Evolutionary conservation across 2,329 filamentous ascomycete species (phyloP).

Genomic region (Monosporascus sp.): DNA sequence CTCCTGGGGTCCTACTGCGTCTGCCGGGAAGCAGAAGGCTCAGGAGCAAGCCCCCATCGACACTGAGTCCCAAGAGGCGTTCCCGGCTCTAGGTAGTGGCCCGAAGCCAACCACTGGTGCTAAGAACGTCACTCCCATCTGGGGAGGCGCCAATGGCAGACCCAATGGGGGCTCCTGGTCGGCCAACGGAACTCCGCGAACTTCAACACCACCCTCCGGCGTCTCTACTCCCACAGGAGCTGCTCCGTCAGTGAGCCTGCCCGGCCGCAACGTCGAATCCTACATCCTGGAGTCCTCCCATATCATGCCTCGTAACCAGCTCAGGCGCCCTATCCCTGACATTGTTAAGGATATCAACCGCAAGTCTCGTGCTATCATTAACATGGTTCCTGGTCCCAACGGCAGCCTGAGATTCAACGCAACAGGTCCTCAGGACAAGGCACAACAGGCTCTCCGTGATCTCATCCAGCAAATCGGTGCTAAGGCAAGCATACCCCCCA

Average conservation of each 20-base stretch:
- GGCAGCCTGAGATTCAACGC: constrained; percentile 78
- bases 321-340: constrained; percentile 81
- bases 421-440: constrained; percentile 75
- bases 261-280: constrained; percentile 75
- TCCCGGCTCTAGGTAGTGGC: constrained; percentile 75
- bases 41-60: constrained; percentile 55
- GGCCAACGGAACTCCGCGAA: constrained; percentile 51
- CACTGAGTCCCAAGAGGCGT: constrained; percentile 82
- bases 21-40: constrained; percentile 63
- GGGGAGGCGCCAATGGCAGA: constrained; percentile 57
- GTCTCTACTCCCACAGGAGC: constrained; percentile 40
- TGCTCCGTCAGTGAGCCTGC: constrained; percentile 63
- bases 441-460: constrained; percentile 84
- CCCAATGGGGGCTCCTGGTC: constrained; percentile 49
- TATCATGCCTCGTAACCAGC: constrained; percentile 67
- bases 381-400: constrained; percentile 66
- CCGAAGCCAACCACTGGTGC: constrained; percentile 57
- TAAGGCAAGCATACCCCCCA: constrained; percentile 56
- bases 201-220: constrained; percentile 60
- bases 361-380: constrained; percentile 80
- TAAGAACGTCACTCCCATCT: constrained; percentile 62
- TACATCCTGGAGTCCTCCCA: constrained; percentile 70
- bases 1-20: constrained; percentile 44
- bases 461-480: constrained; percentile 82
- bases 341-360: constrained; percentile 89